A percentile compares a stretch with the other conserved stretches of the same genome.
Evolutionary conservation across 306 rosid genomes (phyloP).

Genomic region (Trifolium repens): DNA sequence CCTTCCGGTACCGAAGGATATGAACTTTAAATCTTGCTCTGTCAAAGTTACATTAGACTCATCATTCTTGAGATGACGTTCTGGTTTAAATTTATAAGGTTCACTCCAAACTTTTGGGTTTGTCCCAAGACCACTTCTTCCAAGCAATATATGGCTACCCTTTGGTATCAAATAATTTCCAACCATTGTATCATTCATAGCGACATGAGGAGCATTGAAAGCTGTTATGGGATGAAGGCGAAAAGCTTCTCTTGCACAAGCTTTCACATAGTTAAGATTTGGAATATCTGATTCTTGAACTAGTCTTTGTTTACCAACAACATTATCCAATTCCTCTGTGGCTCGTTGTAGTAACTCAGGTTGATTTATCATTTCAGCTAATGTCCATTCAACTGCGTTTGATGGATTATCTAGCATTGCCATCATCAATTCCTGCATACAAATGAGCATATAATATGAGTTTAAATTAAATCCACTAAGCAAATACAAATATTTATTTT

Average conservation of each 20-base stretch:
- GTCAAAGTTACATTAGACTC: neutral
- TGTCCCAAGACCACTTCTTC: slow-evolving; percentile 42
- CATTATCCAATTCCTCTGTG: slow-evolving; percentile 42
- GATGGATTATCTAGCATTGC: slow-evolving; percentile 53
- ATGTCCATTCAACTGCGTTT: slow-evolving; percentile 51
- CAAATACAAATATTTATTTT: too few species aligned
- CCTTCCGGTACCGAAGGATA: slow-evolving; percentile 49
- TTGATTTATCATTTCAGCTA: slow-evolving; percentile 53
- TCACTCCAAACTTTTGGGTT: slow-evolving; percentile 51
- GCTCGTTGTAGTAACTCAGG: slow-evolving; percentile 43
- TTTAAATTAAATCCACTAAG: neutral
- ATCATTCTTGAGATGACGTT: slow-evolving; percentile 37
- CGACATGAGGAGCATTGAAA: slow-evolving; percentile 49
- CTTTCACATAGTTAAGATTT: slow-evolving; percentile 45
- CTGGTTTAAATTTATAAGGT: slow-evolving; percentile 43
- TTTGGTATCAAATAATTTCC: slow-evolving; percentile 51
- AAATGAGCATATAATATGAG: neutral
- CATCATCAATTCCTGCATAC: slow-evolving; percentile 47
- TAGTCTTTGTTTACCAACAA: slow-evolving; percentile 41
- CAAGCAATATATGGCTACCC: slow-evolving; percentile 51
- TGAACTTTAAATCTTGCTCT: slow-evolving; percentile 37
- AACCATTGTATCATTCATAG: slow-evolving; percentile 34
- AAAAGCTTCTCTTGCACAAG: slow-evolving; percentile 52
- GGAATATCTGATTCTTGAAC: slow-evolving; percentile 57
- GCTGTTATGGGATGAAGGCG: slow-evolving; percentile 54